These are phyloP conservation scores for Mercurialis annua DNA, from an alignment of 345 rosid genomes.

Conservation along the genomic window DNA sequence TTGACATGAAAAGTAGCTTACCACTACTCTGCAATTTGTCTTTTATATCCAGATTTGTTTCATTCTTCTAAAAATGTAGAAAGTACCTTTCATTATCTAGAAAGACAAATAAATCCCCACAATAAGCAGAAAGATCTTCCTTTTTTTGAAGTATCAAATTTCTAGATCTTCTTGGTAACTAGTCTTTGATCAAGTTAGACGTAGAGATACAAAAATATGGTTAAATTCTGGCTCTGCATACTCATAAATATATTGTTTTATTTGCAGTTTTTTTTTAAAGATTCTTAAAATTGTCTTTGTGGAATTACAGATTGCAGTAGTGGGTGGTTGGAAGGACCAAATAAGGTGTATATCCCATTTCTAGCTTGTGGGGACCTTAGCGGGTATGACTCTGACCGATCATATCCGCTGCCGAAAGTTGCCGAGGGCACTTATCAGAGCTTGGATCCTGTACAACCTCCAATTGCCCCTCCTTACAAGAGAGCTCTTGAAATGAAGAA, in stretches of 20 bases:
- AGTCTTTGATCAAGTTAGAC: not conserved
- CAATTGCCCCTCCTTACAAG: conserved; percentile 89
- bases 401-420: conserved; percentile 78
- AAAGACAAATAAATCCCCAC: no score
- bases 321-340: conserved; percentile 89
- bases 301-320: conserved; percentile 72
- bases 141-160: not conserved
- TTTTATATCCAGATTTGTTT: not conserved
- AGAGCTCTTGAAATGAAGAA: conserved; percentile 90
- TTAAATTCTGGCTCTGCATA: not conserved
- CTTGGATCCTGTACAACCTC: conserved; percentile 88
- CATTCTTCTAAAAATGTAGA: not conserved
- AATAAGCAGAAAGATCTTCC: not conserved
- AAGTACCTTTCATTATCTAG: not conserved
- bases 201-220: not conserved
- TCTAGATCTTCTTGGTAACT: not conserved
- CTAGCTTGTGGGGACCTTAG: conserved; percentile 86
- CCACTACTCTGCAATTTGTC: conserved; percentile 1
- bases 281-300: not conserved
- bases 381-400: conserved; percentile 89
- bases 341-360: conserved; percentile 87
- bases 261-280: not conserved
- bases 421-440: conserved; percentile 74
- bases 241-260: not conserved
- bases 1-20: conserved; percentile 4